Percentiles rank a stretch among this genome's conserved stretches.
Conservation (phyloP, 768 basidiomycete species). For the Termitomyces sp. region DNA sequence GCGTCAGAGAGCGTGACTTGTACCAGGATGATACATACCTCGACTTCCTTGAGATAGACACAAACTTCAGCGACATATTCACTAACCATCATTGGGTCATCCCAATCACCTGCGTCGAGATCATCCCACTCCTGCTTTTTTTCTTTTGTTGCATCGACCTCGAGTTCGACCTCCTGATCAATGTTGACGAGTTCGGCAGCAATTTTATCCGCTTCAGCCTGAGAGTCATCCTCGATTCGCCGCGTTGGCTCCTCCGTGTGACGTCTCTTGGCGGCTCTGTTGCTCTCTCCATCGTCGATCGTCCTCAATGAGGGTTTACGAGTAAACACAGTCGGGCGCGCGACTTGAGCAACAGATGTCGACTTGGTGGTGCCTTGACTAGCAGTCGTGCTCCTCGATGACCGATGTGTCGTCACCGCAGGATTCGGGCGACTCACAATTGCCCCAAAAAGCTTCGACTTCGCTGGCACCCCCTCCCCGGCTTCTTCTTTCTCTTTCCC, state of each 20-base stretch:
- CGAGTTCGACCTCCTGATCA: conserved; percentile 21
- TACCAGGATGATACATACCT: conserved; percentile 45
- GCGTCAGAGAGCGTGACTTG: conserved; percentile 6
- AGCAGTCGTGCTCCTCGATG: conserved; percentile 5
- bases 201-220: conserved; percentile 31
- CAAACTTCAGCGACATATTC: conserved; percentile 91
- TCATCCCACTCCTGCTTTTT: conserved; percentile 69
- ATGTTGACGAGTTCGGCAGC: conserved; percentile 34
- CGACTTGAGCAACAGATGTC: neutral
- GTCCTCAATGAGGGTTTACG: conserved; percentile 14
- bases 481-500: conserved; percentile 45
- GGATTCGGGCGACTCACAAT: conserved; percentile 31
- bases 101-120: conserved; percentile 82
- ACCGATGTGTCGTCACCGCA: conserved; percentile 16
- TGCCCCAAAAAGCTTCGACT: conserved; percentile 17
- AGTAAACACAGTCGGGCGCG: conserved; percentile 7
- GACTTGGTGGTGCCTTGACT: conserved; percentile 2
- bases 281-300: conserved; percentile 40
- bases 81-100: conserved; percentile 89
- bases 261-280: conserved; percentile 59
- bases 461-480: conserved; percentile 22
- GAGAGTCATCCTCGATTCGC: conserved; percentile 32
- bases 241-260: conserved; percentile 45
- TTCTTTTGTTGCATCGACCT: conserved; percentile 31
- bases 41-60: conserved; percentile 75